Base-by-base conservation (phyloP, 2,329 filamentous ascomycete genomes). In the Claviceps sp. region DNA sequence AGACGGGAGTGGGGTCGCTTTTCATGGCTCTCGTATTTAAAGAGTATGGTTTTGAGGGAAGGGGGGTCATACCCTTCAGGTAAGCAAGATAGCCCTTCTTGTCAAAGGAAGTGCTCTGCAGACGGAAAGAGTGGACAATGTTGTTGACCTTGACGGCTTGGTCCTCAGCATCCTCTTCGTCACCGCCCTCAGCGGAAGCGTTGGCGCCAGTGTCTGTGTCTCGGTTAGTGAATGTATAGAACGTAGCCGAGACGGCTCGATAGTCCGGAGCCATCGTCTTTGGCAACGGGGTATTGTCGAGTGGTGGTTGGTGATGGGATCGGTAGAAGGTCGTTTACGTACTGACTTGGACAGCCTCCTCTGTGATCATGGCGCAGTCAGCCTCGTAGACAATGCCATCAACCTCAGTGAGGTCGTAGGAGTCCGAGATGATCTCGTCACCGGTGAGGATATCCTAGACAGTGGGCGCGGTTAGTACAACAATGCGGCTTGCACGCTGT, bases 371-470 rank as follows among this genome's bases (percentile, higher is more conserved):
- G 68, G 78, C 76, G 74, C 90, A 95, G 75, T 98, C 85, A 67
- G 84, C 85, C 77, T 97, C 91, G 75, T 87, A 97, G 64, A 86
- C 82, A 61, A 87, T 76, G 61, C 81, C 82, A 70, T 90, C 87
- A 58, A 91, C 68, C 70, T 85, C 77, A 76, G 87, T 89, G 68
- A 94, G 71, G 62, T 89, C 77, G 76, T 85, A 96, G 62, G 87
- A 93, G 76, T 97, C 91, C 66, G 93, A 94, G 82, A 97, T 84
- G 71, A 98, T 80, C 85, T 98, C 93, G 75, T 96, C 91, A 60
- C 76, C 87, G 72, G 81, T 87, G 73, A 96, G 70, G 64, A 93
- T 74, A 70, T 98, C 93, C 93, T 98, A 64, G 56, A 47, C 42
- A 49, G 47, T 55, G 59, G 60, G 61, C 58, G 61, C 58, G 55